phyloP scores from a whole-genome alignment of 2,329 filamentous ascomycete genomes.

The Fusarium virguliforme region DNA sequence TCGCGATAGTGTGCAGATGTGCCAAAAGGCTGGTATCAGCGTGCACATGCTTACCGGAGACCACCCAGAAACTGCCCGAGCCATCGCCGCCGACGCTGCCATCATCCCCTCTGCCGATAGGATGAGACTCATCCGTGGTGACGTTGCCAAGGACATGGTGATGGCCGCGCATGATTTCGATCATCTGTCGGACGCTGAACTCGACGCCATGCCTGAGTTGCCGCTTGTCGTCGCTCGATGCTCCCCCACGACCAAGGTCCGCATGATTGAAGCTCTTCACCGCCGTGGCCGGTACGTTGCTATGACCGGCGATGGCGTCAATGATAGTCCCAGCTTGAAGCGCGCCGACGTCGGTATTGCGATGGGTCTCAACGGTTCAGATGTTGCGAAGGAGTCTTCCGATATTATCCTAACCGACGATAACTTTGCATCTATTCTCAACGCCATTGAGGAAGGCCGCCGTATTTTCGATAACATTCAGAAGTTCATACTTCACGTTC shows the following conservation, averaged over 20 bases:
- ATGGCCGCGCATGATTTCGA: conserved; percentile 78
- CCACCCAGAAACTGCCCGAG: conserved; percentile 72
- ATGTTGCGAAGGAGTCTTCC: conserved; percentile 78
- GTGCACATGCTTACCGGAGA: conserved; percentile 79
- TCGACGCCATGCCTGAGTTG: conserved; percentile 74
- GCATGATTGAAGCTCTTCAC: conserved; percentile 83
- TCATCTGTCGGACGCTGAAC: conserved; percentile 72
- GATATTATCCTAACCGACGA: conserved; percentile 79
- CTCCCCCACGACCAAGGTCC: conserved; percentile 79
- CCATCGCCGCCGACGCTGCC: conserved; percentile 73
- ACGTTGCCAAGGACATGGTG: conserved; percentile 70
- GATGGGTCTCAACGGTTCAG: conserved; percentile 76
- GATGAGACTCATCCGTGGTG: conserved; percentile 59
- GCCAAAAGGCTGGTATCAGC: conserved; percentile 72
- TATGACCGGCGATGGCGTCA: conserved; percentile 81
- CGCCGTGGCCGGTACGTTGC: conserved; percentile 74
- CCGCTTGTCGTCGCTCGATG: conserved; percentile 80
- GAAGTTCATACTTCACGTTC: conserved; percentile 78
- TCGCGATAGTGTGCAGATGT: conserved; percentile 66
- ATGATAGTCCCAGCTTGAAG: conserved; percentile 78
- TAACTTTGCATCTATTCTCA: conserved; percentile 69
- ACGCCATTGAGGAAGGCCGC: conserved; percentile 74
- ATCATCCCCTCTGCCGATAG: conserved; percentile 67
- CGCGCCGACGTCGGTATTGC: conserved; percentile 79
- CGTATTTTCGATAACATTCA: conserved; percentile 81